Evolutionary conservation across 1,284 basidiomycete species (phyloP).

Genomic region (Ceratobasidium sp.): DNA sequence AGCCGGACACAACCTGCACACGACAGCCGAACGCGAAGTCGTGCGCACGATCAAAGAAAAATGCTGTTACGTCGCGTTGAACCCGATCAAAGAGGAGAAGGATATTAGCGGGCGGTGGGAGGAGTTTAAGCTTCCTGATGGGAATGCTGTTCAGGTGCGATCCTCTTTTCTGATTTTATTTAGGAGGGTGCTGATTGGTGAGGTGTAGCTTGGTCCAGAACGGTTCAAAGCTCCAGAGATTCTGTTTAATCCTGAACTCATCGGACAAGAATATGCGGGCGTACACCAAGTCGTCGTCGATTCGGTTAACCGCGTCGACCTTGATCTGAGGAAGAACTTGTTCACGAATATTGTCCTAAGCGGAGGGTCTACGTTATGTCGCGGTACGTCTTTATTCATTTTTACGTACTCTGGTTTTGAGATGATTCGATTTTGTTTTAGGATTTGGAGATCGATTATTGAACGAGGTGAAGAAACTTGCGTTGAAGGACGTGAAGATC

Average conservation of each 20-base stretch:
- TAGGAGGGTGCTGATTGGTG: slow-evolving; percentile 21
- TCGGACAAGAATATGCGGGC: slow-evolving; percentile 96
- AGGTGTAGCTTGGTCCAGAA: slow-evolving; percentile 86
- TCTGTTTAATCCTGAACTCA: slow-evolving; percentile 96
- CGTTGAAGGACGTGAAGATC: slow-evolving; percentile 91
- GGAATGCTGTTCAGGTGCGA: slow-evolving; percentile 89
- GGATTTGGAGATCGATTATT: slow-evolving; percentile 97
- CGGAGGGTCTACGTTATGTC: slow-evolving; percentile 95
- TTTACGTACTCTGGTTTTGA: not conserved
- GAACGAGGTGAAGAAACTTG: slow-evolving; percentile 95
- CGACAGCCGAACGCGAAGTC: slow-evolving; percentile 97
- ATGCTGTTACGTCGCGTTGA: slow-evolving; percentile 93
- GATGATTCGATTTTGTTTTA: slow-evolving; percentile 55
- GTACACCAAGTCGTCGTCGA: slow-evolving; percentile 96
- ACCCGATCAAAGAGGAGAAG: slow-evolving; percentile 96
- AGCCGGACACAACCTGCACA: slow-evolving; percentile 94
- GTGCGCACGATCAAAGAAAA: slow-evolving; percentile 99
- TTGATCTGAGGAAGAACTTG: slow-evolving; percentile 94
- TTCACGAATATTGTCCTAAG: slow-evolving; percentile 98
- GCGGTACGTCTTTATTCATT: slow-evolving; percentile 68
- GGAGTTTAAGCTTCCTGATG: slow-evolving; percentile 96
- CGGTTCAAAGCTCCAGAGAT: slow-evolving; percentile 98
- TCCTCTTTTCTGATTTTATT: slow-evolving; percentile 39
- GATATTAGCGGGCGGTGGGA: slow-evolving; percentile 81
- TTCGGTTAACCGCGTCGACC: slow-evolving; percentile 86